Percentiles rank a stretch among this genome's conserved stretches.
Evolutionary conservation across 371 early-diverging fungal genomes (phyloP).

Genomic region (Haplosporangium sp.): DNA sequence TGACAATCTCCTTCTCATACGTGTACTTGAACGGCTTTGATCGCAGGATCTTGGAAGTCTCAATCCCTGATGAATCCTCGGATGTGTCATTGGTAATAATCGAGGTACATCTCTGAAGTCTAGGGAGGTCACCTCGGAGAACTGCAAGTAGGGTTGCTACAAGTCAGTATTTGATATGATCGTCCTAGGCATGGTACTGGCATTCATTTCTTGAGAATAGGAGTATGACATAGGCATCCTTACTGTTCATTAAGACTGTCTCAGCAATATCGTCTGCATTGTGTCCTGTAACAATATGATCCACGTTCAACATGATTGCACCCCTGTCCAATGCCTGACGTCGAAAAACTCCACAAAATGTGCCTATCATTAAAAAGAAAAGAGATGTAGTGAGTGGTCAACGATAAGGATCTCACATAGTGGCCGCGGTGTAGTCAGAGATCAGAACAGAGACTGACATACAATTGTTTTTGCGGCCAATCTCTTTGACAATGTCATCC

Average conservation of each 20-base stretch:
- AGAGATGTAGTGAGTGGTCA: too few relatives aligned
- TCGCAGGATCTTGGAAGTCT: conserved; percentile 77
- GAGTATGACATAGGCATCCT: conserved; percentile 16
- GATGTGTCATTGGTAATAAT: conserved; percentile 78
- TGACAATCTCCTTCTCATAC: conserved; percentile 99
- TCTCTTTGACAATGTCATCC: conserved; percentile 97
- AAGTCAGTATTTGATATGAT: background rate
- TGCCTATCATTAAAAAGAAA: conserved; percentile 58
- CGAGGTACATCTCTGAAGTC: conserved; percentile 95
- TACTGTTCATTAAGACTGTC: conserved; percentile 99
- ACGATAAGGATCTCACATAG: background rate
- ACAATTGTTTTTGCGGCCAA: conserved; percentile 98
- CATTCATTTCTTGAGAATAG: too few relatives aligned
- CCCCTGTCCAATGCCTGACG: conserved; percentile 99
- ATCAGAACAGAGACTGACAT: conserved; percentile 3
- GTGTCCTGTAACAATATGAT: conserved; percentile 99
- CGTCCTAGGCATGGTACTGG: background rate
- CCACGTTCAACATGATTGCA: conserved; percentile 89
- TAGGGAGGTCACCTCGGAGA: conserved; percentile 96
- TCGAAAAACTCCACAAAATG: conserved; percentile 99
- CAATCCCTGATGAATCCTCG: conserved; percentile 58
- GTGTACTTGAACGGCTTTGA: conserved; percentile 99
- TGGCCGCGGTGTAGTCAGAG: background rate
- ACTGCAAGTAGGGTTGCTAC: conserved; percentile 61
- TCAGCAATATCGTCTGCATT: conserved; percentile 99